Evolutionary conservation across 345 rosid genomes (phyloP), one percentile per base, ranked within the genome.

Genomic region (Boechera retrofracta): DNA sequence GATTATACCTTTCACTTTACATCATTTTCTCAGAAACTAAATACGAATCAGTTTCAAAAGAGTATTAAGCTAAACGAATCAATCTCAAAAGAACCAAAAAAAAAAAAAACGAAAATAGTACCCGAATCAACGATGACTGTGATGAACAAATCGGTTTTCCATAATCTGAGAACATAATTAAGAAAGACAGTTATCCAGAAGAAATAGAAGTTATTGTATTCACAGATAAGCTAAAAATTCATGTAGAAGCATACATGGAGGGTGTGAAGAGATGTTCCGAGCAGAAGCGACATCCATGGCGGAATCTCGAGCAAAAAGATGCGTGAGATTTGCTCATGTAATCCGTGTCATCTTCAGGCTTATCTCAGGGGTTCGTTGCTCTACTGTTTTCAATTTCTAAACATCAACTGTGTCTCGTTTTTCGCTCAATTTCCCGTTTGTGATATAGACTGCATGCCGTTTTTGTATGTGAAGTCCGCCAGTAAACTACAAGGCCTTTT

Each of bases 251-350:
- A 71, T 82, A 86, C 87, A 74, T 31, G 73, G 77, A 74, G 66
- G 74, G 59, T 73, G 77, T n/a, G 69, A 59, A 69, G 81, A 68
- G 12, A 70, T 10, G 67, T 68, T 71, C 54, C 72, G 67, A 48
- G 60, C 58, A 54, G 87, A 82, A 81, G 84, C 81, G 77, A 83
- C 72, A 42, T 85, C 91, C 94, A 89, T 89, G 75, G 75, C 67
- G 44, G 78, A 79, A 75, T 72, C 67, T 64, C 61, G 80, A 64
- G 67, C 56, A 56, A 48, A 57, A 55, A 77, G 67, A 57, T 64
- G 59, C 74, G 74, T 51, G 45, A 57, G 78, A 76, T 60, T 67
- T 60, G 76, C 81, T 66, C 72, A 53, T 69, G 71, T 88, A 82
- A 49, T 86, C 87, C 21, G 86, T 85, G 87, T 86, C 76, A 85